Base-by-base conservation (phyloP, 306 rosid species). In the Coriaria nepalensis region DNA sequence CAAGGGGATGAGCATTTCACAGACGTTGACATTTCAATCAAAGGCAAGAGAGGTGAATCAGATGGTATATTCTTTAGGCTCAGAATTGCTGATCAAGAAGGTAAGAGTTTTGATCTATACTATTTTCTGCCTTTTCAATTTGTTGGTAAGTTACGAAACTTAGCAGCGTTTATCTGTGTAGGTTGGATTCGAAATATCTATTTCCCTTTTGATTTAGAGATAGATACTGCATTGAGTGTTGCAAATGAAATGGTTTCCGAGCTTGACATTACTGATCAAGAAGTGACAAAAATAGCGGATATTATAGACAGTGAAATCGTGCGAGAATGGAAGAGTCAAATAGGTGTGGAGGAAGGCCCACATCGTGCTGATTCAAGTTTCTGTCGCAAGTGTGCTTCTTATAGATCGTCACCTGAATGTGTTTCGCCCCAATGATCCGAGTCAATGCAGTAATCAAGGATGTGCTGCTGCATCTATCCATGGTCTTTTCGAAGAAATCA, bases 401-500 rank as follows among this genome's bases (percentile, higher is more conserved):
- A 74, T 47, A 75, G 71, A 58, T 55, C 68, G 44, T 40, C 71
- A 52, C 45, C 66, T 55, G 82, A 82, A 39, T 70, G 75, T 53
- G 86, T 61, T 8, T 71, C 93, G 40, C 50, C 92, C 92, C 34
- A 61, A 73, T 37, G 50, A 49, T 55, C 72, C 77, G 10, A 58
- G 65, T 57, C 80, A 59, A 62, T 85, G 98, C 64, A 75, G 92
- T n/a, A 76, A 75, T 43, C 72, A 57, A 7, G 86, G 86, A 57
- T 75, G 81, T 13, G 75, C 96, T 4, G 76, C 86, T 6, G 29
- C 29, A n/a, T n/a, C n/a, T 20, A 63, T 78, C 51, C 94, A 86
- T 49, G 96, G 99, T 13, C 79, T 96, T 37, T 92, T 92, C 5
- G 99, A 92, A 70, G 96, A 92, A 76, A 86, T 92, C 13, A 86